Conservation (phyloP, 768 basidiomycete species). For the Podaxis pistillaris region DNA sequence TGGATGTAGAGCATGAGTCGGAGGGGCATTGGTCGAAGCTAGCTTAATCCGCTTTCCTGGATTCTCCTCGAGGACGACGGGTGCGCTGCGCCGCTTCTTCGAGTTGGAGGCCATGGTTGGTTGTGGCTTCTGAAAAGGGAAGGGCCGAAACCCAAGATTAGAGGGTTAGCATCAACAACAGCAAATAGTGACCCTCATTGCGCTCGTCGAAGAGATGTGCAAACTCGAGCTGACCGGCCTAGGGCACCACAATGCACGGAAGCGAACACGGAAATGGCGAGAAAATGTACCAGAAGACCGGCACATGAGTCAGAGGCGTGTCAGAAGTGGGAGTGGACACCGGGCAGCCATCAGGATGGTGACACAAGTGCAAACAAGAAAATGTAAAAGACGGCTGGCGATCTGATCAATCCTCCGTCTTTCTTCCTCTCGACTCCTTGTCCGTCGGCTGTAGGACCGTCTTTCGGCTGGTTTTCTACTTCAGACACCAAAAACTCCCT, state of each 20-base stretch:
- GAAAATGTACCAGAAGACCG: not conserved
- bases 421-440: constrained; percentile 22
- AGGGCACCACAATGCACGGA: not conserved
- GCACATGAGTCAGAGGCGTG: not conserved
- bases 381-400: constrained; percentile 22
- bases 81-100: constrained; percentile 6
- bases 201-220: not conserved
- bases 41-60: constrained; percentile 9
- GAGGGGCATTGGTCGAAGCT: not conserved
- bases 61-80: not conserved
- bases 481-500: constrained; percentile 22
- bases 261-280: not conserved
- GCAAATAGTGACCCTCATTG: not conserved
- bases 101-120: not conserved
- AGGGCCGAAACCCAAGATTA: not conserved
- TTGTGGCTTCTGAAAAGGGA: not conserved
- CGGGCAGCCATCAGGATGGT: constrained; percentile 5
- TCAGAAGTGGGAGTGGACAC: not conserved
- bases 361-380: constrained; percentile 34
- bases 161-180: not conserved
- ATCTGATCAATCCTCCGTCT: constrained; percentile 24
- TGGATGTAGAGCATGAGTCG: not conserved
- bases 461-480: constrained; percentile 27
- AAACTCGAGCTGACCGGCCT: not conserved
- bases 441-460: constrained; percentile 22